Evolutionary conservation across 805 yeast species (phyloP).

Genomic region (Barnettozyma vustinii): DNA sequence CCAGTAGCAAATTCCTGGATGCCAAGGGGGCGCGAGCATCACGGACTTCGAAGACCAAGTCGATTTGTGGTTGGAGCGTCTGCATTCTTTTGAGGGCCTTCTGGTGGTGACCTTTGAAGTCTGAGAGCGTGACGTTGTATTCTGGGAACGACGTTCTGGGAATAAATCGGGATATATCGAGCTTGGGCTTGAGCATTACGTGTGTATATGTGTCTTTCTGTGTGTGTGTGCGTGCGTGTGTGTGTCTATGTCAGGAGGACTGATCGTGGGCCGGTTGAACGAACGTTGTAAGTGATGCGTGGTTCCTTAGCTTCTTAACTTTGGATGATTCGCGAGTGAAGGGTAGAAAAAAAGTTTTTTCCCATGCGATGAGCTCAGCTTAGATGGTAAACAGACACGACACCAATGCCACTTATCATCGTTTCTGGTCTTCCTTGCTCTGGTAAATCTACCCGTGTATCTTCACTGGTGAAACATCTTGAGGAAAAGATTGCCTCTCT

Average conservation of each 20-base stretch:
- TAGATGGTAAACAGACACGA: neutral
- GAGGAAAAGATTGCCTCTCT: conserved; percentile 38
- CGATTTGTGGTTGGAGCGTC: conserved; percentile 71
- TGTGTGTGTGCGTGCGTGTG: no score
- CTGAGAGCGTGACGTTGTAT: conserved; percentile 63
- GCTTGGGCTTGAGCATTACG: neutral
- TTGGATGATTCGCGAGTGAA: no score
- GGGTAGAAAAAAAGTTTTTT: neutral
- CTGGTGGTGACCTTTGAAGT: conserved; percentile 88
- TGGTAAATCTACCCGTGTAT: conserved; percentile 78
- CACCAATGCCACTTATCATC: conserved; percentile 75
- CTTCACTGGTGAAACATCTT: conserved; percentile 44
- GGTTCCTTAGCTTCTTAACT: no score
- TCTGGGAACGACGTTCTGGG: conserved; percentile 75
- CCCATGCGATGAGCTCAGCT: neutral
- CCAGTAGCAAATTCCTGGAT: conserved; percentile 76
- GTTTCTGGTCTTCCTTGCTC: conserved; percentile 82
- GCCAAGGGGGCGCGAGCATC: conserved; percentile 88
- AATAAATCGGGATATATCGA: conserved; percentile 33
- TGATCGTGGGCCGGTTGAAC: no score
- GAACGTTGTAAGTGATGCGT: no score
- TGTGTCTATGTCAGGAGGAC: no score
- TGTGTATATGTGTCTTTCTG: no score
- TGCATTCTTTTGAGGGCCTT: conserved; percentile 67
- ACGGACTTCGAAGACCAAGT: conserved; percentile 76